Evolutionary conservation across 192 early-diverging fungal genomes (phyloP).

Genomic region (Rhizophlyctis rosea): DNA sequence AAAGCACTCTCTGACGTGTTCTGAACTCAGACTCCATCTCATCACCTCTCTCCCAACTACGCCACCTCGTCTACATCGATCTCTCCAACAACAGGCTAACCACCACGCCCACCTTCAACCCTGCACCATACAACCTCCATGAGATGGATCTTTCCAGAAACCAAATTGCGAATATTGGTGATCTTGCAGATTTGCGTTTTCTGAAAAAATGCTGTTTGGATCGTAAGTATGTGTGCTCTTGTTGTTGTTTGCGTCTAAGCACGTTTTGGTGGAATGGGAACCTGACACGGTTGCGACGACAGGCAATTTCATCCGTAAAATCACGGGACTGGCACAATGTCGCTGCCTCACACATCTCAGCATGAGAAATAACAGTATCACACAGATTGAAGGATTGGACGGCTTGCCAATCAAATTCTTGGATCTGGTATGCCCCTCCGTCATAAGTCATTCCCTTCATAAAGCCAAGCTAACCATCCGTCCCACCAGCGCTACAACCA

Average conservation of each 20-base stretch:
- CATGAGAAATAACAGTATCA: conserved; percentile 40
- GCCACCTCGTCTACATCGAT: conserved; percentile 49
- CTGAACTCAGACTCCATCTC: neutral
- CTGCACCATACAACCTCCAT: conserved; percentile 51
- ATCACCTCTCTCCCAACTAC: conserved; percentile 30
- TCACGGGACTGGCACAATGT: conserved; percentile 37
- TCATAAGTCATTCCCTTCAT: neutral
- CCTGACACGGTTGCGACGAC: conserved; percentile 1
- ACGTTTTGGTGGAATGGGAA: conserved; percentile 1
- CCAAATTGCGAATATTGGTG: conserved; percentile 39
- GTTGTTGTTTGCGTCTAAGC: neutral
- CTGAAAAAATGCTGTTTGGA: conserved; percentile 42
- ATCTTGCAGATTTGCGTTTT: conserved; percentile 43
- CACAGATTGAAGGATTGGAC: conserved; percentile 37
- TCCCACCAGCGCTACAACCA: conserved; percentile 33
- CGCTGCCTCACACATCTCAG: conserved; percentile 44
- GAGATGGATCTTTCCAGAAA: conserved; percentile 51
- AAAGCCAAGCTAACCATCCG: too few relatives aligned
- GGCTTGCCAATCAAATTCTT: conserved; percentile 44
- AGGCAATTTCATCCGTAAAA: conserved; percentile 24
- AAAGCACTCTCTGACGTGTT: neutral
- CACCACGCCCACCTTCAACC: conserved; percentile 27
- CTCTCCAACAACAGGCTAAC: conserved; percentile 51
- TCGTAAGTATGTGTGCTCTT: conserved; percentile 25
- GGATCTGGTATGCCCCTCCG: conserved; percentile 39